These are phyloP conservation scores for Podospora comata DNA, from an alignment of 495 filamentous ascomycete species.

Conservation along the genomic window DNA sequence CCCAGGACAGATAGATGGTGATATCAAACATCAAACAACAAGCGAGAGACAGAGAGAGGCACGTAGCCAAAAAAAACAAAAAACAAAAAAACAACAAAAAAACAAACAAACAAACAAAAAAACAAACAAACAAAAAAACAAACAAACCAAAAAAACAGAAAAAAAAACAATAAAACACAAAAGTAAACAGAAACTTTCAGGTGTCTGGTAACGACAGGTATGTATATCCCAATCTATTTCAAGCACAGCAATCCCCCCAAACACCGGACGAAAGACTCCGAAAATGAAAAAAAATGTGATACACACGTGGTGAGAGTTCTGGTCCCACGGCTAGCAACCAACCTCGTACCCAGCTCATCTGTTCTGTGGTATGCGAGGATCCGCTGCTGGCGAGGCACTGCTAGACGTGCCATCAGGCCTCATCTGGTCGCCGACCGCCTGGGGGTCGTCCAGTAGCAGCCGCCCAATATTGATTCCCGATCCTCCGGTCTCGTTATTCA, in stretches of 20 bases:
- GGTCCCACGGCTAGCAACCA: not conserved
- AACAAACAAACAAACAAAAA: not conserved
- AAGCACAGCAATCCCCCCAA: not conserved
- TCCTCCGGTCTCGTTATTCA: constrained; percentile 19
- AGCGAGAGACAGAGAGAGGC: not conserved
- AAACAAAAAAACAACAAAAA: constrained; percentile 5
- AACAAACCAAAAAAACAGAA: constrained; percentile 8
- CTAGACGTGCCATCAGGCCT: constrained; percentile 1
- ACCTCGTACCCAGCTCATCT: not conserved
- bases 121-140: not conserved
- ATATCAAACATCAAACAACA: constrained; percentile 1
- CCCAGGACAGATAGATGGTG: not conserved
- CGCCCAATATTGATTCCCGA: constrained; percentile 51
- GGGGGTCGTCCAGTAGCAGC: constrained; percentile 46
- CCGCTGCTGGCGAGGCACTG: constrained; percentile 8
- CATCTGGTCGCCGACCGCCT: not conserved
- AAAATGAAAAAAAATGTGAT: not conserved
- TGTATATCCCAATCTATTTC: constrained; percentile 1
- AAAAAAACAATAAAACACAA: constrained; percentile 6
- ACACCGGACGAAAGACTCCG: constrained; percentile 6
- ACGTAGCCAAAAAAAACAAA: constrained; percentile 5
- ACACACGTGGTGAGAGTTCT: not conserved
- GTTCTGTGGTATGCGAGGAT: not conserved
- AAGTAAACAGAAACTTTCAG: not conserved
- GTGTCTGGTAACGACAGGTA: constrained; percentile 7